Evolutionary conservation across 768 basidiomycete species (phyloP), one percentile per base, ranked within the genome.

Genomic region (Tricholoma terreum): DNA sequence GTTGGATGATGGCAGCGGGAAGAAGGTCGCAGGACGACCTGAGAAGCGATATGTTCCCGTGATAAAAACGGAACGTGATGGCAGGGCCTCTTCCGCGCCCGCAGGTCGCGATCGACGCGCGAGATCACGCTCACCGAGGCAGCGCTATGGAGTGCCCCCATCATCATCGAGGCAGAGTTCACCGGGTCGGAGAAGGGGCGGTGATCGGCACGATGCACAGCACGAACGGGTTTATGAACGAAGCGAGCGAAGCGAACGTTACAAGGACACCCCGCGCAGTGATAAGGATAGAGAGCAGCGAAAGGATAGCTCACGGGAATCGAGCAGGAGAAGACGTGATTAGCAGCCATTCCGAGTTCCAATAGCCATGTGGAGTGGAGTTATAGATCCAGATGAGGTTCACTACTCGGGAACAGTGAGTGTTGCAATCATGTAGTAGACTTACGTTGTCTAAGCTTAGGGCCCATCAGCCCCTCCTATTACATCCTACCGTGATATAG

Each of bases 11-110:
- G 89, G 89, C 17, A 83, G 75, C 64, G 77, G 69, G 69, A 83
- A 77, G 73, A 81, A 77, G 66, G 71, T 72, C 57, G 75, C 67
- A 62, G 80, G 73, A 63, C 74, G 79, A 31, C 81, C 82, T 3
- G 90, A 92, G 54, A 85, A 83, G 73, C 82, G 85, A 63, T 98
- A 97, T 67, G 75, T 94, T 24, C 95, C 97, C 10, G 75, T 98
- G 30, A 66, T 93, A 45, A 92, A 84, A 73, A 79, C 78, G 67
- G 92, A 90, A 52, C 77, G 78, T 53, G 78, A 79, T 51, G 62
- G 58, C 21, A 64, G 63, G 5, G 57, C 65, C 34, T 67, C 70
- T 8, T 70, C 68, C 11, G 62, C 60, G 5, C 57, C 63, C 19
- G 60, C 57, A 15, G 53, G 51, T 11, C 57, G 50, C 27, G 48